Conservation (phyloP, 2,329 filamentous ascomycete genomes). For the Venturiaceae sp. region DNA sequence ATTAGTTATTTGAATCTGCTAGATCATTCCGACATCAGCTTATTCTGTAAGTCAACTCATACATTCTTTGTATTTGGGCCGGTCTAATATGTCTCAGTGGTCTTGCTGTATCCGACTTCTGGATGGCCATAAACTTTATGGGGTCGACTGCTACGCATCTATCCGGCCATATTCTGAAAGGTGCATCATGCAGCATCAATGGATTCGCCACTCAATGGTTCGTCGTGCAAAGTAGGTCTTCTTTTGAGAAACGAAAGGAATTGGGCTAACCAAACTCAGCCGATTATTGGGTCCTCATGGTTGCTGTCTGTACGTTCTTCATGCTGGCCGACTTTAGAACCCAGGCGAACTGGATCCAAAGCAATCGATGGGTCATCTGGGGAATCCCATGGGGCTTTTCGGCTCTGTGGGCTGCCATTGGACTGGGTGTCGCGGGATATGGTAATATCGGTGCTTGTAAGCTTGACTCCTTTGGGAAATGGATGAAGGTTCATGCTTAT, state of each 20-base stretch:
- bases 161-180: constrained; percentile 12
- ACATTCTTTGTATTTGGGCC: not conserved
- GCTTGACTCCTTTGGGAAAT: not conserved
- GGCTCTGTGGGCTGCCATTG: constrained; percentile 20
- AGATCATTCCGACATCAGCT: constrained; percentile 31
- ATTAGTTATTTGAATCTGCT: constrained; percentile 26
- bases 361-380: constrained; percentile 24
- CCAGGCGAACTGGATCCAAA: constrained; percentile 27
- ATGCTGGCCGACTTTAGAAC: constrained; percentile 29
- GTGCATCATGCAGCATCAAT: constrained; percentile 19
- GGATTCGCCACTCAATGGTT: constrained; percentile 34
- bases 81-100: constrained; percentile 13
- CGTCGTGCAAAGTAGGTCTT: constrained; percentile 28
- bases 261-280: constrained; percentile 14
- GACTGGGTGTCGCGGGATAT: not conserved
- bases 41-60: constrained; percentile 18
- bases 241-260: not conserved
- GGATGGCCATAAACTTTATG: constrained; percentile 32
- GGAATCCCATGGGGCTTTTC: constrained; percentile 28
- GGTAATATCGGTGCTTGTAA: constrained; percentile 13
- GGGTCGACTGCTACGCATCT: constrained; percentile 27
- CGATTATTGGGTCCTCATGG: constrained; percentile 34
- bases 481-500: not conserved
- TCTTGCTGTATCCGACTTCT: constrained; percentile 30
- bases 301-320: constrained; percentile 31